A percentile compares a stretch with the other conserved stretches of the same genome.
These are phyloP conservation scores for Ceratobasidium sp. DNA, from an alignment of 1,284 basidiomycete genomes.

Conservation along the genomic window DNA sequence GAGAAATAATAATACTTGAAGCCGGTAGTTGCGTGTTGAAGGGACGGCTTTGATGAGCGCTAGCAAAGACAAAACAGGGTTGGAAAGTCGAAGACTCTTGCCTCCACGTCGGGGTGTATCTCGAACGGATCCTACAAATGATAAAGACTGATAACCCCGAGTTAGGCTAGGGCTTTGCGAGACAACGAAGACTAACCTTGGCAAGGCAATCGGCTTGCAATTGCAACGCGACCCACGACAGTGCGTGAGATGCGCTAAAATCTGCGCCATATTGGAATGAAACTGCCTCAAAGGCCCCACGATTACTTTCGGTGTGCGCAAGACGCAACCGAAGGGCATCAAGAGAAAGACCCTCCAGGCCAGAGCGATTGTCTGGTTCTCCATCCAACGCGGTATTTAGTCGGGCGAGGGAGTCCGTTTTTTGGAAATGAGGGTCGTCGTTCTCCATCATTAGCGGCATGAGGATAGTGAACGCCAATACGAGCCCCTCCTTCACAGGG, in stretches of 20 bases:
- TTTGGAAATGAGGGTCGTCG: constrained; percentile 45
- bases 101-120: constrained; percentile 41
- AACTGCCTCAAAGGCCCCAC: constrained; percentile 66
- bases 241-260: constrained; percentile 77
- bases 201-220: constrained; percentile 85
- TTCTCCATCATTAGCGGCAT: constrained; percentile 75
- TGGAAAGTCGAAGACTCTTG: constrained; percentile 52
- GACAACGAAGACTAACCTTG: constrained; percentile 63
- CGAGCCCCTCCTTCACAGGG: constrained; percentile 73
- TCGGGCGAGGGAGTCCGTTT: constrained; percentile 63
- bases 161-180: not conserved
- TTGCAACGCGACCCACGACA: constrained; percentile 85
- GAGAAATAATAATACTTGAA: constrained; percentile 89
- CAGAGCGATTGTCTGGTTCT: constrained; percentile 71
- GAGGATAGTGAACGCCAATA: constrained; percentile 76
- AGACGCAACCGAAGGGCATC: constrained; percentile 73
- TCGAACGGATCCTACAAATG: constrained; percentile 22
- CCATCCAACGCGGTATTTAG: constrained; percentile 64
- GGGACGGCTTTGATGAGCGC: constrained; percentile 60
- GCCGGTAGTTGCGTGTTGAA: constrained; percentile 63
- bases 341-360: constrained; percentile 65
- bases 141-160: constrained; percentile 28
- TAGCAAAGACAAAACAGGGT: constrained; percentile 71
- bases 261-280: constrained; percentile 80
- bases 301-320: constrained; percentile 50